Evolutionary conservation across 2,329 filamentous ascomycete species (phyloP), one percentile per base, ranked within the genome.

Genomic region (Thermothelomyces thermophilus): DNA sequence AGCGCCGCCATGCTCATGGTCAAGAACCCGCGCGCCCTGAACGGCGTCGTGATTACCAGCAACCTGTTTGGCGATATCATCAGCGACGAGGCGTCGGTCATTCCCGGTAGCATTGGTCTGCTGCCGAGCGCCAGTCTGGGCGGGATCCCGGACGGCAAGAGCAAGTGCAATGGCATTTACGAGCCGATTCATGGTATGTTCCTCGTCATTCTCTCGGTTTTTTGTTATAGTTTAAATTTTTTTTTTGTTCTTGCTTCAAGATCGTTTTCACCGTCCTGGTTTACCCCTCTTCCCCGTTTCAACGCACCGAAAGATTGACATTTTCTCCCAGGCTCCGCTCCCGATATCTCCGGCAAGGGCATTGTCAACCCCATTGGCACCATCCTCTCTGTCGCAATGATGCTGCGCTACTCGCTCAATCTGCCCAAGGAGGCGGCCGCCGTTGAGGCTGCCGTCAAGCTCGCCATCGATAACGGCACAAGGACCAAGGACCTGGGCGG

Each of bases 21-120:
- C 64, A 96, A 95, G 83, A 91, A 90, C 70, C 91, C 91, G 9
- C 77, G 84, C 10, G 80, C 82, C 19, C 76, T 97, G 46, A 97
- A 96, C 67, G 93, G 91, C 47, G 82, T 97, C 31, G 80, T 97
- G 41, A 83, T 97, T 56, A 95, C 90, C 11, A 90, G 85, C 74
- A 98, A 97, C 70, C 67, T 97, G 60, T 95, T 95, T 66, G 93
- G 91, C 56, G 91, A 97, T 69, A 97, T 97, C 65, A 90, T 98
- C 64, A 87, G 81, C 64, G 91, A 97, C 66, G 91, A 97, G 76
- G 90, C 91, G 4, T 90, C 86, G 61, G 90, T 95, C 44, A 97
- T 97, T 60, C 89, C 91, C 3, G 91, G 91, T 14, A 90, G 84
- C 62, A 81, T 97, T 60, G 91, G 93, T 26, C 74, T 97, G 57